Evolutionary conservation across 1,284 basidiomycete species (phyloP).

Genomic region (Peniophora sp.): DNA sequence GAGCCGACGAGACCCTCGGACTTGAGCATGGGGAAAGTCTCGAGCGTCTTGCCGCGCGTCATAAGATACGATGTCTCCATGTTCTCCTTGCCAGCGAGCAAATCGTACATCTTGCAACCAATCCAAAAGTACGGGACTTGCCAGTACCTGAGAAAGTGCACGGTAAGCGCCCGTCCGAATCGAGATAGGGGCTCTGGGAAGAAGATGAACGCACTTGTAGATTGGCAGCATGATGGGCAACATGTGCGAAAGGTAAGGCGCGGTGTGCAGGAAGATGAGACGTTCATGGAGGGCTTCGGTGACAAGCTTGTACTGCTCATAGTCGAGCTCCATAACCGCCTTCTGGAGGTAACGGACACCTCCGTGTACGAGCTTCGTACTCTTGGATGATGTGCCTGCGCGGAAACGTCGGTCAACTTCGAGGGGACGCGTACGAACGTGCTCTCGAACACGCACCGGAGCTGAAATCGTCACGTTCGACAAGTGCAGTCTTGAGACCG

Average conservation of each 20-base stretch:
- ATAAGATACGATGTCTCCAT: conserved; percentile 96
- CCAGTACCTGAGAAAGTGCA: conserved; percentile 63
- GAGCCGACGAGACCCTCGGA: conserved; percentile 89
- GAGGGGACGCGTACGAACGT: not conserved
- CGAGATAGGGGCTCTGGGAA: not conserved
- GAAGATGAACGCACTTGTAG: conserved; percentile 56
- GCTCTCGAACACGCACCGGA: conserved; percentile 47
- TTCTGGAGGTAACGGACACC: conserved; percentile 97
- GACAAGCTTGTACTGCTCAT: conserved; percentile 95
- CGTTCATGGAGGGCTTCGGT: conserved; percentile 91
- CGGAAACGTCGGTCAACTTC: not conserved
- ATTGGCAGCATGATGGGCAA: conserved; percentile 93
- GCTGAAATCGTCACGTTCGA: conserved; percentile 91
- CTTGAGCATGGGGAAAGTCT: conserved; percentile 96
- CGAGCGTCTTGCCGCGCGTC: conserved; percentile 87
- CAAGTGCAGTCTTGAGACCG: conserved; percentile 88
- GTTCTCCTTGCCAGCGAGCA: conserved; percentile 93
- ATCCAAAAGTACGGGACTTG: conserved; percentile 95
- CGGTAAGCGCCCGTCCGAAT: not conserved
- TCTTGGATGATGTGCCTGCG: conserved; percentile 90
- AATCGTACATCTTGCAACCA: conserved; percentile 95
- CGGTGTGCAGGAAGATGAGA: conserved; percentile 90
- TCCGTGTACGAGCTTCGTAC: conserved; percentile 96
- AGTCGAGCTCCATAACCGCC: conserved; percentile 93
- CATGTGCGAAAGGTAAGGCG: conserved; percentile 89